Base-by-base conservation (phyloP, 371 early-diverging fungal genomes). In the Lichtheimia ornata region DNA sequence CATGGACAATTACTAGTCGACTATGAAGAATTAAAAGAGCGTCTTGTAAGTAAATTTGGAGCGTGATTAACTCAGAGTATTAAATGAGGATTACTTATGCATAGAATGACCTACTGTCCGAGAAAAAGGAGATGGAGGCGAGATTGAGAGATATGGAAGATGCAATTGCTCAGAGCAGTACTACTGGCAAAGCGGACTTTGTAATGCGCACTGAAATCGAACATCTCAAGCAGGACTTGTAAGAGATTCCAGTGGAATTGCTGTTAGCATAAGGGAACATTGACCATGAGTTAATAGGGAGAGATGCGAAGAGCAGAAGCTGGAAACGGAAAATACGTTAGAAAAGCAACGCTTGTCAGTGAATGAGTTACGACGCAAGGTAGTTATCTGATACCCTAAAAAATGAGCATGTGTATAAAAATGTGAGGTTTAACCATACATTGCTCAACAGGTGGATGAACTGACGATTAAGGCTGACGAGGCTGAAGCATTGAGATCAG, bases 141-240 rank as follows among this genome's bases (percentile, higher is more conserved):
- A 81, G 88, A 49, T 66, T 93, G 35, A 73, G 76, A n/a, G 91
- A 93, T 60, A 75, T 89, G 83, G 93, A 93, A 66, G 78, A 80
- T 28, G 79, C 84, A 1, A 74, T 88, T 17, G 78, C 81, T 3
- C 83, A 88, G 35, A 85, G 91, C 12, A 82, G 82, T 58, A 87
- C 87, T 58, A 85, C 88, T 27, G 95, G 94, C 14, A 91, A 91
- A 65, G 83, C 89, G 3, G 96, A 97, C 53, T 89, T 88, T 61
- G 68, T 96, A 30, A 83, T 95, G 82, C 83, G 85, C 22, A 83
- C 92, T n/a, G 97, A 97, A 74, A 93, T 95, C 53, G 94, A 94
- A 42, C 87, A 88, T 58, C 74, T 97, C 67, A 92, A 91, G 61
- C 86, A 87, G 58, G 92, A 94, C 50, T 68, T 96, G 89, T 89